phyloP scores from a whole-genome alignment of 2,329 filamentous ascomycete species.

The Xylariaceae sp. region DNA sequence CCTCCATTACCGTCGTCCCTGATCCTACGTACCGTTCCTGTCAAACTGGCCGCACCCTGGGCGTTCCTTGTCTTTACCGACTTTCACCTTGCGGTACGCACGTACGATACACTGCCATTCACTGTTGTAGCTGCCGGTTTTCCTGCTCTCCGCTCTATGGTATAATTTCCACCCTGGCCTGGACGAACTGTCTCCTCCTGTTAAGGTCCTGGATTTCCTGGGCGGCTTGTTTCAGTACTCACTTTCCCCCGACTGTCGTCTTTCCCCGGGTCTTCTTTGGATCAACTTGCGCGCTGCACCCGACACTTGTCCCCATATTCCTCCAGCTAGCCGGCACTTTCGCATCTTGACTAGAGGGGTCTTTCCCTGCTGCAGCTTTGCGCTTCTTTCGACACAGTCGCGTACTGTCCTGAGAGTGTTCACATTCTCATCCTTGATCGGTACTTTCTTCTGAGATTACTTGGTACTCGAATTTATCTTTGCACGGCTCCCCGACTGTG shows the following conservation, averaged over 20 bases:
- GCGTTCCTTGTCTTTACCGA: no score
- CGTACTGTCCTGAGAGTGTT: no score
- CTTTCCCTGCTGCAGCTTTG: neutral
- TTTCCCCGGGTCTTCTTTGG: conserved; percentile 19
- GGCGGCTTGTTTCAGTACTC: conserved; percentile 17
- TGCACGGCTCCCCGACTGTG: neutral
- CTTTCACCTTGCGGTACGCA: no score
- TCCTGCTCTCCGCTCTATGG: neutral
- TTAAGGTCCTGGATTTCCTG: conserved; percentile 12
- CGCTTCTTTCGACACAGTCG: neutral
- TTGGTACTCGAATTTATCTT: neutral
- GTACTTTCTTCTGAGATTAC: neutral
- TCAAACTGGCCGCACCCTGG: no score
- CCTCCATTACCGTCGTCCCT: neutral
- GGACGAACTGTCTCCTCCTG: neutral
- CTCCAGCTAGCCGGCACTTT: neutral
- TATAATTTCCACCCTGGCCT: no score
- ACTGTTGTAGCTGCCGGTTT: neutral
- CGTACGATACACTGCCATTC: neutral
- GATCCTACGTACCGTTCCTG: neutral
- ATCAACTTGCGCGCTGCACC: conserved; percentile 14
- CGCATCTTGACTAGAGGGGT: neutral
- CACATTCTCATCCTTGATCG: neutral
- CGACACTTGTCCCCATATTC: conserved; percentile 9
- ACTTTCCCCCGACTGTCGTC: conserved; percentile 6